These are phyloP conservation scores for Rostrohypoxylon terebratum DNA, from an alignment of 495 filamentous ascomycete species.

Conservation along the genomic window DNA sequence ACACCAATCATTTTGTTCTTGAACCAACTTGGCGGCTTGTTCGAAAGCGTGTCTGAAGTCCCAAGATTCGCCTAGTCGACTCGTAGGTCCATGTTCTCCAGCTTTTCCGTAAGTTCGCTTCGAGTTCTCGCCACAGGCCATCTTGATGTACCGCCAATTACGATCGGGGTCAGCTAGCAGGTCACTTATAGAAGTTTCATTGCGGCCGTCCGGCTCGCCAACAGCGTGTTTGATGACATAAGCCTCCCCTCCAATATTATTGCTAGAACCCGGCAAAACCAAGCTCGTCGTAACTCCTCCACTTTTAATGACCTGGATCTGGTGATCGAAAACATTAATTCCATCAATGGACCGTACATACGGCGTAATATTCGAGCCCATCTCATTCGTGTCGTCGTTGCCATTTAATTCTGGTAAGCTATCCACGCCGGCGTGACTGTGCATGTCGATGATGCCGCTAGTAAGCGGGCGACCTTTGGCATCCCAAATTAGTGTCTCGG, in stretches of 20 bases:
- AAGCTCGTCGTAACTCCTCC: constrained; percentile 75
- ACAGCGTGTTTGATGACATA: constrained; percentile 71
- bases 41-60: constrained; percentile 72
- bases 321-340: constrained; percentile 61
- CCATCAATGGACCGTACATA: constrained; percentile 70
- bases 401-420: constrained; percentile 56
- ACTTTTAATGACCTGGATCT: constrained; percentile 70
- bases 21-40: constrained; percentile 62
- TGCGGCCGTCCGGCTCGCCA: constrained; percentile 59
- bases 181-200: constrained; percentile 63
- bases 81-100: constrained; percentile 57
- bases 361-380: constrained; percentile 64
- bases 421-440: constrained; percentile 67
- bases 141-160: constrained; percentile 73
- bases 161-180: constrained; percentile 63
- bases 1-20: constrained; percentile 71
- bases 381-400: constrained; percentile 65
- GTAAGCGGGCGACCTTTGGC: constrained; percentile 70
- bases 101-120: constrained; percentile 63
- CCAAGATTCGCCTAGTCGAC: constrained; percentile 70
- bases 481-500: constrained; percentile 59
- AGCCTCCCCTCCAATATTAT: constrained; percentile 76
- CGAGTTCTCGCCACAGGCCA: constrained; percentile 77
- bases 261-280: constrained; percentile 72
- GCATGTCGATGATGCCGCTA: constrained; percentile 74